These are phyloP conservation scores for Neurospora sp. DNA, from an alignment of 495 filamentous ascomycete species.

Conservation along the genomic window DNA sequence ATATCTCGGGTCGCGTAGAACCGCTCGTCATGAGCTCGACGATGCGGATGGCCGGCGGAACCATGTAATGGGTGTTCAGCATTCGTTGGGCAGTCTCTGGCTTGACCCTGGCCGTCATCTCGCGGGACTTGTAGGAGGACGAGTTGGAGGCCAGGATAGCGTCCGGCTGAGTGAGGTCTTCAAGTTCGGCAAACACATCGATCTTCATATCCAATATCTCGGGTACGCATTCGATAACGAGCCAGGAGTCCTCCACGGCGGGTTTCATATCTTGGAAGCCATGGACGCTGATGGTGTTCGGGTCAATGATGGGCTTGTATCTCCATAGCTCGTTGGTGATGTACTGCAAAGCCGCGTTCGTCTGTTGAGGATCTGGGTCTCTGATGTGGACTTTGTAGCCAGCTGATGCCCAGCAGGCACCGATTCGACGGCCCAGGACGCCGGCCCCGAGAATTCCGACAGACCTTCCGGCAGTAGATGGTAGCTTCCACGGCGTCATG, in stretches of 20 bases:
- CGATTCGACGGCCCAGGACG: slow-evolving; percentile 20
- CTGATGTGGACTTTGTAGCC: slow-evolving; percentile 27
- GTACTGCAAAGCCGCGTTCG: slow-evolving; percentile 9
- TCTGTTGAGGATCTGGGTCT: slow-evolving; percentile 10
- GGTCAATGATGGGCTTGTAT: background rate
- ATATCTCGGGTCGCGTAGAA: slow-evolving; percentile 25
- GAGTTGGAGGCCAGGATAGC: slow-evolving; percentile 39
- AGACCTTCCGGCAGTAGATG: slow-evolving; percentile 5
- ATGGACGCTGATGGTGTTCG: slow-evolving; percentile 1
- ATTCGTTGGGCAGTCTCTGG: slow-evolving; percentile 19
- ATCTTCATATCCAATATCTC: slow-evolving; percentile 39
- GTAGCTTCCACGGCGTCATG: slow-evolving; percentile 9
- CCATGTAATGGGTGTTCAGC: slow-evolving; percentile 39
- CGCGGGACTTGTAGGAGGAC: slow-evolving; percentile 32
- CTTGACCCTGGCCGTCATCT: slow-evolving; percentile 31
- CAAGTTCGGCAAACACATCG: slow-evolving; percentile 34
- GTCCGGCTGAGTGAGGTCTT: slow-evolving; percentile 21
- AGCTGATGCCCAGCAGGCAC: slow-evolving; percentile 18
- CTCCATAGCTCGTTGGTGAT: background rate
- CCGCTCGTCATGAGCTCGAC: slow-evolving; percentile 45
- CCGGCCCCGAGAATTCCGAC: slow-evolving; percentile 15
- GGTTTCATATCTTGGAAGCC: slow-evolving; percentile 22
- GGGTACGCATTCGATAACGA: slow-evolving; percentile 42
- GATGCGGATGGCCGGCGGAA: slow-evolving; percentile 31
- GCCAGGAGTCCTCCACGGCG: slow-evolving; percentile 29